Evolutionary conservation across 2,329 filamentous ascomycete species (phyloP).

Genomic region (Pleoardoris graminearum): DNA sequence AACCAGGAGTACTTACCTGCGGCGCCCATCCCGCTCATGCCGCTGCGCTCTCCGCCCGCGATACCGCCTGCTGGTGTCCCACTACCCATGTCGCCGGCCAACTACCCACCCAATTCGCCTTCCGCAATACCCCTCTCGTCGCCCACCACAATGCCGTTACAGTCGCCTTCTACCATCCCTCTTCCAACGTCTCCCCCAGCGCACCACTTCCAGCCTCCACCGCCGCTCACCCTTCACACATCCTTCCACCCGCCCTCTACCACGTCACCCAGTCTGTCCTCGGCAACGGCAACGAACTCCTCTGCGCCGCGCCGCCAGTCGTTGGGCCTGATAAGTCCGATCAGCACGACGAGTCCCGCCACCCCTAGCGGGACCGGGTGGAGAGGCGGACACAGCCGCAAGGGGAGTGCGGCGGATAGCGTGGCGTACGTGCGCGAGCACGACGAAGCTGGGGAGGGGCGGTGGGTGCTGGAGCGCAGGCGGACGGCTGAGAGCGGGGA

Average conservation of each 20-base stretch:
- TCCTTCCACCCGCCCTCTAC: slow-evolving; percentile 24
- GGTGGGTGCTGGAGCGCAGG: slow-evolving; percentile 72
- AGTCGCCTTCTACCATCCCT: slow-evolving; percentile 24
- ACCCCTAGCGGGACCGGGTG: slow-evolving; percentile 36
- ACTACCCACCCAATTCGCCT: slow-evolving; percentile 23
- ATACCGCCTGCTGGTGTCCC: slow-evolving; percentile 25
- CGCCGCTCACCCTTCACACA: slow-evolving; percentile 30
- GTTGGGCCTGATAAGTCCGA: slow-evolving; percentile 37
- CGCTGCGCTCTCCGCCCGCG: slow-evolving; percentile 18
- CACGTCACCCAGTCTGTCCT: slow-evolving; percentile 31
- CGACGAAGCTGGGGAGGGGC: slow-evolving; percentile 60
- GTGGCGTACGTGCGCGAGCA: slow-evolving; percentile 68
- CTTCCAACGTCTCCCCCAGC: slow-evolving; percentile 24
- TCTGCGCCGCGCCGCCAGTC: slow-evolving; percentile 32
- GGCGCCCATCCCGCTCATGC: slow-evolving; percentile 9
- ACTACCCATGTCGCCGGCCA: slow-evolving; percentile 9
- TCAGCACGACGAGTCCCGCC: slow-evolving; percentile 38
- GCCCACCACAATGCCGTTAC: slow-evolving; percentile 14
- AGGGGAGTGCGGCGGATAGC: slow-evolving; percentile 62
- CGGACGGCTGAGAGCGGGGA: slow-evolving; percentile 68
- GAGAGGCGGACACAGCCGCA: slow-evolving; percentile 41
- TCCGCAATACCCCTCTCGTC: slow-evolving; percentile 16
- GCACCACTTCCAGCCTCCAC: slow-evolving; percentile 22
- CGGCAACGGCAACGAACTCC: slow-evolving; percentile 21
- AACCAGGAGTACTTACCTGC: slow-evolving; percentile 13